Evolutionary conservation across 2,329 filamentous ascomycete species (phyloP).

Genomic region (Phoma sp.): DNA sequence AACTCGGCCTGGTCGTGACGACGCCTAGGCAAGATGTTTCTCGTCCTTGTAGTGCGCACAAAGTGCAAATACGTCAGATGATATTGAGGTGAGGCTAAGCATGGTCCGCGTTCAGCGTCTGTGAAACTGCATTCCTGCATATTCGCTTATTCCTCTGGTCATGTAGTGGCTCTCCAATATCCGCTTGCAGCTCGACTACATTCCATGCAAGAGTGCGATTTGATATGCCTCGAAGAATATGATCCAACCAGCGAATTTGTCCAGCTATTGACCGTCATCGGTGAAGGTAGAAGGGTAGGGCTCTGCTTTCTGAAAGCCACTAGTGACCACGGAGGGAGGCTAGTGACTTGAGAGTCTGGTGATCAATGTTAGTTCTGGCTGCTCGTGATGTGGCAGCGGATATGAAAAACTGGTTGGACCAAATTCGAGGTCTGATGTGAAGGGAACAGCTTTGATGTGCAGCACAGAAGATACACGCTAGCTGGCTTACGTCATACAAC

Average conservation of each 20-base stretch:
- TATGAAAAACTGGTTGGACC: background rate
- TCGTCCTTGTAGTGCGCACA: background rate
- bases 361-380: too few species aligned
- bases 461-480: background rate
- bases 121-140: conserved; percentile 5
- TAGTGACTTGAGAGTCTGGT: too few species aligned
- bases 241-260: too few species aligned
- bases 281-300: too few species aligned
- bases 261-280: too few species aligned
- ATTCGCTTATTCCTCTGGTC: conserved; percentile 3
- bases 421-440: background rate
- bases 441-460: background rate
- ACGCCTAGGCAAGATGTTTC: background rate
- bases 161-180: background rate
- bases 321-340: too few species aligned
- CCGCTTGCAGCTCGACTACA: conserved; percentile 9
- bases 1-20: conserved; percentile 6
- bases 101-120: background rate
- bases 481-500: background rate
- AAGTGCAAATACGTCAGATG: too few species aligned
- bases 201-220: background rate
- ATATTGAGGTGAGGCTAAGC: background rate
- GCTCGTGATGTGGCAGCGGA: too few species aligned
- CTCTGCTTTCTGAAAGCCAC: too few species aligned
- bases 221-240: too few species aligned